These are phyloP conservation scores for Bipolaris sorokiniana DNA, from an alignment of 2,329 filamentous ascomycete genomes.

Conservation along the genomic window DNA sequence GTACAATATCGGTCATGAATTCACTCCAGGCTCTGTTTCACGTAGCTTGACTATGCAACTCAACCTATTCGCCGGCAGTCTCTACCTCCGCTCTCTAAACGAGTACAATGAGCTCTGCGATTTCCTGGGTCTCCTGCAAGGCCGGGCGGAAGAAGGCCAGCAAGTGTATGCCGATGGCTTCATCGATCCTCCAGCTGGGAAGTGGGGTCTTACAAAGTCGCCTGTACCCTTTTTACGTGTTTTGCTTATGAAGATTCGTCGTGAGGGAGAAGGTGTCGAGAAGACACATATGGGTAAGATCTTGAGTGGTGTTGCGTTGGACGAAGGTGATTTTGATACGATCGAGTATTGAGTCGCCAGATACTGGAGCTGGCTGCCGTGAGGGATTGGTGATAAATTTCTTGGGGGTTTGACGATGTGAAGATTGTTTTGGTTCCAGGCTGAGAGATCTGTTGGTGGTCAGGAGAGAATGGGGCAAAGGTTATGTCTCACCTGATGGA, in stretches of 20 bases:
- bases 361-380: no score
- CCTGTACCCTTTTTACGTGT: conserved; percentile 52
- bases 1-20: conserved; percentile 45
- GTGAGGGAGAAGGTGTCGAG: conserved; percentile 47
- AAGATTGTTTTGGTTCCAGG: no score
- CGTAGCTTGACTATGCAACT: conserved; percentile 55
- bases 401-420: no score
- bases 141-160: conserved; percentile 24
- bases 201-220: conserved; percentile 47
- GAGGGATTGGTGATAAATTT: no score
- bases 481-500: no score
- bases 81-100: conserved; percentile 63
- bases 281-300: conserved; percentile 55
- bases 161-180: conserved; percentile 46
- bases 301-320: conserved; percentile 47
- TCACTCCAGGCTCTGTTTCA: conserved; percentile 14
- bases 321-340: conserved; percentile 37
- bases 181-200: conserved; percentile 35
- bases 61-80: conserved; percentile 71
- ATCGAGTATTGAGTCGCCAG: background rate
- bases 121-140: conserved; percentile 58
- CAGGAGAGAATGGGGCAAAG: no score
- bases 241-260: conserved; percentile 41
- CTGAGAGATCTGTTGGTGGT: no score
- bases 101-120: conserved; percentile 63